Conservation (phyloP, 2,329 filamentous ascomycete species). For the Akanthomyces muscarius region DNA sequence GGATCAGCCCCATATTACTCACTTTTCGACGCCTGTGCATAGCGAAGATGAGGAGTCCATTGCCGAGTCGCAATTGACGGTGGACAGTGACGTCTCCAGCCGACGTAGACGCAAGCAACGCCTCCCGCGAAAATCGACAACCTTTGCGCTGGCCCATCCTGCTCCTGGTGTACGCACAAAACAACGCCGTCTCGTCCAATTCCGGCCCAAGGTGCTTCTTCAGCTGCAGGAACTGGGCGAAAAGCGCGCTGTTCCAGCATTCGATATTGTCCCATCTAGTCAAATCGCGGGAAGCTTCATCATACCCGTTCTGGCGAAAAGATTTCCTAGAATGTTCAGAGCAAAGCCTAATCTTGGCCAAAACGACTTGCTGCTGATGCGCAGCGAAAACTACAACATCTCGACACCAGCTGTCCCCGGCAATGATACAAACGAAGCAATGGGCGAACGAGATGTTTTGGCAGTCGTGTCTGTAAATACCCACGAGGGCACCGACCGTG, state of each 20-base stretch:
- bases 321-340: slow-evolving; percentile 60
- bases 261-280: slow-evolving; percentile 71
- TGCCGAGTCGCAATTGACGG: slow-evolving; percentile 36
- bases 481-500: slow-evolving; percentile 45
- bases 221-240: slow-evolving; percentile 67
- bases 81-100: slow-evolving; percentile 35
- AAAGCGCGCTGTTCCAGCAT: slow-evolving; percentile 60
- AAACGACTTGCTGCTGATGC: slow-evolving; percentile 67
- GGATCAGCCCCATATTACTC: slow-evolving; percentile 33
- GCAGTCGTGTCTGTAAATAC: slow-evolving; percentile 64
- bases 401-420: slow-evolving; percentile 21
- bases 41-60: slow-evolving; percentile 48
- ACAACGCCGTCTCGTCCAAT: slow-evolving; percentile 62
- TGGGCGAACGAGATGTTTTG: slow-evolving; percentile 52
- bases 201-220: slow-evolving; percentile 64
- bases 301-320: slow-evolving; percentile 55
- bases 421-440: slow-evolving; percentile 44
- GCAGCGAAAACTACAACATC: slow-evolving; percentile 61
- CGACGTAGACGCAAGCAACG: slow-evolving; percentile 41
- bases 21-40: slow-evolving; percentile 27
- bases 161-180: slow-evolving; percentile 54
- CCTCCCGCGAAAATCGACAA: slow-evolving; percentile 52
- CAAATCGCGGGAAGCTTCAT: slow-evolving; percentile 52
- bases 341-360: slow-evolving; percentile 60
- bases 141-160: slow-evolving; percentile 65